These are phyloP conservation scores for Rhododendron henanense DNA, from an alignment of 148 eudicot species.

Conservation along the genomic window DNA sequence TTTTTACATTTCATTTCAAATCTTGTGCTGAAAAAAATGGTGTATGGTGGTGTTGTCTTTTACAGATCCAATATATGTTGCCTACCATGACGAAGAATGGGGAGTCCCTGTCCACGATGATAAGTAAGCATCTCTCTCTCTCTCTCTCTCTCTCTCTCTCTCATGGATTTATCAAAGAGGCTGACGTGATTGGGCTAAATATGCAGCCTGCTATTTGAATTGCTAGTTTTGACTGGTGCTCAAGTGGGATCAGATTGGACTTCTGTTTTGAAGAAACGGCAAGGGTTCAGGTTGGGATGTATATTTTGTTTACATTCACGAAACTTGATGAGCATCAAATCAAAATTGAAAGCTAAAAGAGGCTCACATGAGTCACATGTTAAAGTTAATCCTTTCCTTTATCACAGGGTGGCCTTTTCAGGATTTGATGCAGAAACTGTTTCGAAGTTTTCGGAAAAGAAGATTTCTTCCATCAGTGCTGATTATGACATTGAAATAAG, in stretches of 20 bases:
- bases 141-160: not conserved
- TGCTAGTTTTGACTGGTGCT: conserved; percentile 68
- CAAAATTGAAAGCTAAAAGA: not conserved
- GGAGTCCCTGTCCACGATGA: conserved; percentile 85
- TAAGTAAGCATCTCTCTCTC: conserved; percentile 36
- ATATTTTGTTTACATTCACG: not conserved
- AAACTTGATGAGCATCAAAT: not conserved
- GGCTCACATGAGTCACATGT: not conserved
- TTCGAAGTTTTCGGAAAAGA: conserved; percentile 63
- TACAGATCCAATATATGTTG: conserved; percentile 69
- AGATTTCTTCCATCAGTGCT: conserved; percentile 41
- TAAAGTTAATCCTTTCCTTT: not conserved
- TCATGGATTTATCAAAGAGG: not conserved
- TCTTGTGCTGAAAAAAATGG: not conserved
- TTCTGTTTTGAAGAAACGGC: conserved; percentile 65
- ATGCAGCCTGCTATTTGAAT: conserved; percentile 62
- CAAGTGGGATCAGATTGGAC: conserved; percentile 96
- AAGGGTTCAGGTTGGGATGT: conserved; percentile 43
- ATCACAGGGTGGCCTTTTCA: conserved; percentile 68
- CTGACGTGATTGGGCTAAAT: not conserved
- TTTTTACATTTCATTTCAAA: not conserved
- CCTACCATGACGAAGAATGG: conserved; percentile 93
- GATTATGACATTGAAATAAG: conserved; percentile 55
- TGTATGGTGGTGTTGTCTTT: not conserved
- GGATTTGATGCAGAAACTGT: conserved; percentile 75